Evolutionary conservation across 2,329 filamentous ascomycete genomes (phyloP), one percentile per base, ranked within the genome.

Genomic region (Kalaharituber pfeilii): DNA sequence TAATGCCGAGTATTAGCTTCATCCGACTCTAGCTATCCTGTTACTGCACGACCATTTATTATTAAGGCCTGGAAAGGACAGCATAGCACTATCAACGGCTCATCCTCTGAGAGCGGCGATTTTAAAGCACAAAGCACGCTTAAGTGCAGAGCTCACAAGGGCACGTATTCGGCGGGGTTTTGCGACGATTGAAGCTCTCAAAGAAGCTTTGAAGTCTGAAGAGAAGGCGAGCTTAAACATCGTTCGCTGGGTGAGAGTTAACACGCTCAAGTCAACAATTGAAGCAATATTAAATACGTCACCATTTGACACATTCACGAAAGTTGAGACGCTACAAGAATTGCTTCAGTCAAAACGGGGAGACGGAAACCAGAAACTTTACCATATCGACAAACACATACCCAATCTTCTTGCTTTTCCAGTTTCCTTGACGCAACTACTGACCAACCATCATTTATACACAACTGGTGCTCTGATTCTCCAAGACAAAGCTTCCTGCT

Each of bases 401-500:
- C 86, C 88, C 0, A 81, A 91, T 62, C 73, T 98, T 2, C 67
- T 98, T 5, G 91, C 87, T 1, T 71, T 94, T 1, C 80, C 85
- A 2, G 78, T 82, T 0, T 74, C 76, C 1, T 73, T 76, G 33
- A 50, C 47, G 9, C 27, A 18, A n/a, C 13, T 50, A 64, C 72
- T 95, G 44, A 81, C 79, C 20, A 82, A 80, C 58, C 81, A 33
- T 39, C 33, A 39, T 39, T 39, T 39, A 39, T 39, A 8, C 20
- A 39, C 8, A 39, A 39, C 8, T 39, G 8, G 33, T 5, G 8
- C 33, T n/a, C n/a, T n/a, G n/a, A n/a, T n/a, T n/a, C n/a, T n/a
- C 24, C 91, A 98, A 67, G 91, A 96, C 65, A 96, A 95, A 68
- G 89, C 91, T 0, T 95, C 88, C 0, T 98, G 91, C 66, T 95